A percentile compares a stretch with the other conserved stretches of the same genome.
Evolutionary conservation across 1,284 basidiomycete genomes (phyloP).

Genomic region (Malassezia globosa): DNA sequence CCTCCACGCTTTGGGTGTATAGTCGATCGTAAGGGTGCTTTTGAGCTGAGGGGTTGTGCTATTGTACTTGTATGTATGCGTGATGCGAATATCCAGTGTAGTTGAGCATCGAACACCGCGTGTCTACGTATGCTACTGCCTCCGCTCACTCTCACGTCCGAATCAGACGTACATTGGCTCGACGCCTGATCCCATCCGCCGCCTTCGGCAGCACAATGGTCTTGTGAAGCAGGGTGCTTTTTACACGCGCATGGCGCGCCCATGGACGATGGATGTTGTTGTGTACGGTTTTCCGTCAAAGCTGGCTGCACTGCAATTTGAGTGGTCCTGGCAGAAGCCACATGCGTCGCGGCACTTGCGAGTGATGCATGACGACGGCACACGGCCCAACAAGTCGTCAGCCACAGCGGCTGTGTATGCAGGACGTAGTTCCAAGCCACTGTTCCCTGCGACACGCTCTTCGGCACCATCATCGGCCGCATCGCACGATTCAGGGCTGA

Average conservation of each 20-base stretch:
- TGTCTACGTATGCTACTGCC: constrained; percentile 79
- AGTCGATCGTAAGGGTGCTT: too few species aligned
- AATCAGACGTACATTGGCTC: constrained; percentile 62
- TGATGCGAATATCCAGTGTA: constrained; percentile 11
- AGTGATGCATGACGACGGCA: constrained; percentile 13
- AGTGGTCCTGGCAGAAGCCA: constrained; percentile 83
- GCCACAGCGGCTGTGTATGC: neutral
- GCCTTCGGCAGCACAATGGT: constrained; percentile 77
- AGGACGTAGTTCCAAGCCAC: constrained; percentile 14
- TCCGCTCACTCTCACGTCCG: constrained; percentile 51
- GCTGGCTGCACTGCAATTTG: constrained; percentile 65
- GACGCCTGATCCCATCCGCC: constrained; percentile 65
- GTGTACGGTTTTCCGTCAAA: constrained; percentile 78
- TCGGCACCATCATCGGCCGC: neutral
- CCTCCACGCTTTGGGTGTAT: too few species aligned
- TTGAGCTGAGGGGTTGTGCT: too few species aligned
- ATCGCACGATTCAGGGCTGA: too few species aligned
- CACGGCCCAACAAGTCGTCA: neutral
- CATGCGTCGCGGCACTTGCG: constrained; percentile 49
- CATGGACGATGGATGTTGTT: constrained; percentile 82
- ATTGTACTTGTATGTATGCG: too few species aligned
- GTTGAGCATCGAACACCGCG: constrained; percentile 51
- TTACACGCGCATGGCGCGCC: constrained; percentile 61
- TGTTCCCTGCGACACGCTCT: constrained; percentile 20
- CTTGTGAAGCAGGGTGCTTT: constrained; percentile 63